These are phyloP conservation scores for Phytophthora chlamydospora DNA, from an alignment of 352 stramenopile genomes.

Conservation along the genomic window DNA sequence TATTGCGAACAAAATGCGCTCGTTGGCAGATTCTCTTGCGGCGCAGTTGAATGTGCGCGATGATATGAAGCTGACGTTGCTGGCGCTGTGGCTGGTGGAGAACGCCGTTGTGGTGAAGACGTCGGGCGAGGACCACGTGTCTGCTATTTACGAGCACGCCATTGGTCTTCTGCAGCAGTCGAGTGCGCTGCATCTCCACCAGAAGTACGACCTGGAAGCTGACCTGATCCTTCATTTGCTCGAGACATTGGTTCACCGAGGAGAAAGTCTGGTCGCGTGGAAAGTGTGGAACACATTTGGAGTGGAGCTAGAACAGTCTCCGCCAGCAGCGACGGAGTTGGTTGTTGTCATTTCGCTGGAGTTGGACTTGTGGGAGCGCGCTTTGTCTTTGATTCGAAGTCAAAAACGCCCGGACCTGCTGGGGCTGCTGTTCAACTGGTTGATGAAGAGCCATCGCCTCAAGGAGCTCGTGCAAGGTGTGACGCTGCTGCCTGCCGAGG, in stretches of 20 bases:
- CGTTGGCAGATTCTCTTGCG: conserved; percentile 71
- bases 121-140: conserved; percentile 61
- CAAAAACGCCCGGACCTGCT: conserved; percentile 68
- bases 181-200: conserved; percentile 74
- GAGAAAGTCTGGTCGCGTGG: conserved; percentile 78
- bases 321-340: conserved; percentile 64
- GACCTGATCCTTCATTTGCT: conserved; percentile 79
- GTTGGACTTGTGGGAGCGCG: conserved; percentile 76
- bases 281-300: conserved; percentile 88
- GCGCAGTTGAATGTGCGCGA: conserved; percentile 75
- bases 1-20: conserved; percentile 69
- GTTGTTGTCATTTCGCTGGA: conserved; percentile 81
- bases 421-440: conserved; percentile 70
- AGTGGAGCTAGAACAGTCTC: conserved; percentile 56
- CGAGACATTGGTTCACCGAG: conserved; percentile 78
- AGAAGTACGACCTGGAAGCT: conserved; percentile 74
- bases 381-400: conserved; percentile 62
- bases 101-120: conserved; percentile 80
- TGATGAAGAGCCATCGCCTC: conserved; percentile 71
- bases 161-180: conserved; percentile 71
- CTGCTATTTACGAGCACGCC: conserved; percentile 67
- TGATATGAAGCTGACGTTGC: conserved; percentile 83
- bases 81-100: conserved; percentile 83
- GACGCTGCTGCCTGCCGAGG: conserved; percentile 59
- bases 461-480: conserved; percentile 75